Evolutionary conservation across 139 green algal genomes (phyloP).

Genomic region (Tetraselmis chui): DNA sequence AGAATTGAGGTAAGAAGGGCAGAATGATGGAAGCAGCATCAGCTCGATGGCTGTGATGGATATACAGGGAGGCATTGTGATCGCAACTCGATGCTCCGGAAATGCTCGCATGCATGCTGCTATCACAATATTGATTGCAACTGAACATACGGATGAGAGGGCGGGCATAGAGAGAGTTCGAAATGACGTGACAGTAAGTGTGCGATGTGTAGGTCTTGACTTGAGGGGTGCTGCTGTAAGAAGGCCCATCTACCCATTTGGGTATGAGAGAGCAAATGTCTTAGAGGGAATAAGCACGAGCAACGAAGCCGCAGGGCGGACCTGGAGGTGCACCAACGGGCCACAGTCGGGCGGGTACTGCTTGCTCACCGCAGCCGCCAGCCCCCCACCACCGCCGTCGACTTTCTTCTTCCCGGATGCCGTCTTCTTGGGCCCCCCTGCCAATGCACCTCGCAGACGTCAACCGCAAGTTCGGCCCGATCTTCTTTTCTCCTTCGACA

Average conservation of each 20-base stretch:
- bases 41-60: not conserved
- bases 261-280: no score
- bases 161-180: no score
- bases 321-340: constrained; percentile 14
- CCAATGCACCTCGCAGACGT: constrained; percentile 1
- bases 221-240: no score
- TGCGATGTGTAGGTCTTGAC: no score
- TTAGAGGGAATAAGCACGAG: no score
- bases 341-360: constrained; percentile 24
- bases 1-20: not conserved
- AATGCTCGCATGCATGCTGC: no score
- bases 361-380: constrained; percentile 4
- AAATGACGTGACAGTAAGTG: no score
- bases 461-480: not conserved
- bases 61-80: not conserved
- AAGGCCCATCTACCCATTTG: no score
- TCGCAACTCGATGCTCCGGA: no score
- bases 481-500: not conserved
- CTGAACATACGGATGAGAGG: no score
- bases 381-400: no score
- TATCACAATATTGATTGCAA: no score
- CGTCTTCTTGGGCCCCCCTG: not conserved
- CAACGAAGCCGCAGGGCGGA: constrained; percentile 13
- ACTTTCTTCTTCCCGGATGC: not conserved
- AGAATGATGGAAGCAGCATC: not conserved